Evolutionary conservation across 371 early-diverging fungal genomes (phyloP).

Genomic region (Saksenaea vasiformis): DNA sequence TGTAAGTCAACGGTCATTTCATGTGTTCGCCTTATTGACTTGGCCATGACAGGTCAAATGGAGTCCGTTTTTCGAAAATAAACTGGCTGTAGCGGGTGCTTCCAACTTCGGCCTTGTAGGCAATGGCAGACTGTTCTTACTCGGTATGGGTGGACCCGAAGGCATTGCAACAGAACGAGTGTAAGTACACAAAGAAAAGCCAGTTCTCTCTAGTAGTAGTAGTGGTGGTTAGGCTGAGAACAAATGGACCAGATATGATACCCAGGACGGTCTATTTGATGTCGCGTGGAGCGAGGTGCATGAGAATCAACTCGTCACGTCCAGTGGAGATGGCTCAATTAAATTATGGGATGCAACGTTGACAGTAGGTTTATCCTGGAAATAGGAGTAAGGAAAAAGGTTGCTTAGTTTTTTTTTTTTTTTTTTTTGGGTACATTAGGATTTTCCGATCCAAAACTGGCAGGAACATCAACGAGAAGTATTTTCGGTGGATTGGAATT

Average conservation of each 20-base stretch:
- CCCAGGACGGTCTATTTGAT: constrained; percentile 95
- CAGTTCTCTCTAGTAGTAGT: not conserved
- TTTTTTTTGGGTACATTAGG: constrained; percentile 45
- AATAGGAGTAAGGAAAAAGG: not conserved
- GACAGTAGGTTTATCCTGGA: constrained; percentile 56
- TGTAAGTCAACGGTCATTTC: constrained; percentile 40
- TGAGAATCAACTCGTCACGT: constrained; percentile 90
- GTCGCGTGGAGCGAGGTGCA: constrained; percentile 92
- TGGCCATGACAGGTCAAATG: constrained; percentile 69
- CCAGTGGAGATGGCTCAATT: constrained; percentile 92
- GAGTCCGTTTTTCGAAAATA: constrained; percentile 91
- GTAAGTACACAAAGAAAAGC: constrained; percentile 44
- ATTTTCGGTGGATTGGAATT: constrained; percentile 92
- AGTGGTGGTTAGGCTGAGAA: not conserved
- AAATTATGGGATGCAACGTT: constrained; percentile 90
- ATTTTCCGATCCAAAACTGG: constrained; percentile 90
- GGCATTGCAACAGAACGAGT: constrained; percentile 66
- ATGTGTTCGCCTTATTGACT: not conserved
- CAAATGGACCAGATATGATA: constrained; percentile 75
- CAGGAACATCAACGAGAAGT: constrained; percentile 93
- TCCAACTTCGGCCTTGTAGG: constrained; percentile 97
- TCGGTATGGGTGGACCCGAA: constrained; percentile 55
- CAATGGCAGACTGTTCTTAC: constrained; percentile 84
- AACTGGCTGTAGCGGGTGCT: constrained; percentile 85
- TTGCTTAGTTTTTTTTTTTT: not conserved